A percentile compares a stretch with the other conserved stretches of the same genome.
Evolutionary conservation across 805 yeast genomes (phyloP).

Genomic region (Priceomyces carsonii): DNA sequence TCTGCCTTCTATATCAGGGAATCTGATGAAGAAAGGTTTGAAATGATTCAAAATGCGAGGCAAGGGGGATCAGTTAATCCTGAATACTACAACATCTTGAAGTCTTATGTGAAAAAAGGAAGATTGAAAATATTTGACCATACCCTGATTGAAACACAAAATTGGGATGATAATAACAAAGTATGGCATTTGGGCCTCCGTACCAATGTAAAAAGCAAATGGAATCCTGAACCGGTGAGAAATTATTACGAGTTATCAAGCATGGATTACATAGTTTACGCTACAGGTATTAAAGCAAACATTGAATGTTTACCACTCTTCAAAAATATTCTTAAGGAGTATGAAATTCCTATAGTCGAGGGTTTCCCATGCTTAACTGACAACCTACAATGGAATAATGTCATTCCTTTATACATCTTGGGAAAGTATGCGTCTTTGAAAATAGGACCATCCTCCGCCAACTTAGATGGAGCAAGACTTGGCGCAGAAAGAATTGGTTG

Average conservation of each 20-base stretch:
- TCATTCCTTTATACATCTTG: constrained; percentile 39
- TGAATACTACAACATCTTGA: constrained; percentile 35
- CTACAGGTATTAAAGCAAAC: constrained; percentile 41
- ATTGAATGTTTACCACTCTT: constrained; percentile 29
- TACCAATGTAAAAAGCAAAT: constrained; percentile 5
- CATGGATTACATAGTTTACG: constrained; percentile 40
- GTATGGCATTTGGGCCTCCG: constrained; percentile 24
- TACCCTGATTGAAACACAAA: constrained; percentile 24
- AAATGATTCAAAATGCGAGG: constrained; percentile 43
- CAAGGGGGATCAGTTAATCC: constrained; percentile 50
- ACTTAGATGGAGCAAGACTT: constrained; percentile 46
- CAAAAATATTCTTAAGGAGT: constrained; percentile 21
- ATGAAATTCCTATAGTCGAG: constrained; percentile 31
- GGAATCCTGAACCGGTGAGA: background rate
- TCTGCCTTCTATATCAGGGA: constrained; percentile 44
- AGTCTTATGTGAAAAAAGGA: constrained; percentile 30
- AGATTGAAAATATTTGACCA: constrained; percentile 26
- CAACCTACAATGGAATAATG: constrained; percentile 41
- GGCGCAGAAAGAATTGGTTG: constrained; percentile 49
- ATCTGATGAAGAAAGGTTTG: constrained; percentile 40
- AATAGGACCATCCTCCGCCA: constrained; percentile 48
- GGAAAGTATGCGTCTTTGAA: constrained; percentile 45
- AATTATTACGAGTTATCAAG: constrained; percentile 5
- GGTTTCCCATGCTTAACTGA: constrained; percentile 48
- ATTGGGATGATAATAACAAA: constrained; percentile 23